Conservation (phyloP, 2,329 filamentous ascomycete species). For the Epichloe baconii region DNA sequence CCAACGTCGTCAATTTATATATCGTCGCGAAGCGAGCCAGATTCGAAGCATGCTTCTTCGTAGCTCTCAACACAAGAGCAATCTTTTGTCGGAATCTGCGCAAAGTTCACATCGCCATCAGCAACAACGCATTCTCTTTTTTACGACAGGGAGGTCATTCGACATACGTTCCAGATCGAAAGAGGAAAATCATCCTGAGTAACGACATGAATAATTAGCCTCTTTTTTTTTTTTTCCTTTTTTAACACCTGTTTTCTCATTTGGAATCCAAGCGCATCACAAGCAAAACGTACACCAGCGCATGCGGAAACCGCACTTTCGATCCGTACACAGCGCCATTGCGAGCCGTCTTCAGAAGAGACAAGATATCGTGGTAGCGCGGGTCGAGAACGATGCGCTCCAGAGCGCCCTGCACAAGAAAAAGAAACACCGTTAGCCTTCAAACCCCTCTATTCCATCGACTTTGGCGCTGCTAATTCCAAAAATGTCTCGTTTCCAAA, state of each 20-base stretch:
- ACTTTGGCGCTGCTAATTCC: no score
- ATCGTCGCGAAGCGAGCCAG: constrained; percentile 81
- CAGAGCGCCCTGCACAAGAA: constrained; percentile 30
- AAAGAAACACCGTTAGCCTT: not conserved
- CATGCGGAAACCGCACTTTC: constrained; percentile 97
- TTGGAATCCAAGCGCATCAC: not conserved
- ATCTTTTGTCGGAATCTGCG: constrained; percentile 59
- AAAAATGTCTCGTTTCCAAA: no score
- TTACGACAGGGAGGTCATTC: not conserved
- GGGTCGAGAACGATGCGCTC: constrained; percentile 74
- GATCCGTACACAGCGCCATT: constrained; percentile 95
- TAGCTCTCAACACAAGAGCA: constrained; percentile 69
- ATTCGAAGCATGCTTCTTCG: constrained; percentile 80
- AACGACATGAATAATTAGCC: not conserved
- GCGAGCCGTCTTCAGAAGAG: constrained; percentile 81
- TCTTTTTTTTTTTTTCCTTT: not conserved
- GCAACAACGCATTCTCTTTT: not conserved
- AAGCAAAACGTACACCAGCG: constrained; percentile 52
- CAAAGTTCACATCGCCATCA: not conserved
- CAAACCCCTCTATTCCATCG: not conserved
- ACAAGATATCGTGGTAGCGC: constrained; percentile 69
- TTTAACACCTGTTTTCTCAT: no score
- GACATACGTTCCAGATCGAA: constrained; percentile 74
- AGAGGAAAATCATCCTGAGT: constrained; percentile 83
- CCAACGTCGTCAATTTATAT: constrained; percentile 74